phyloP scores from a whole-genome alignment of 2,329 filamentous ascomycete genomes.

The Akanthomyces muscarius region DNA sequence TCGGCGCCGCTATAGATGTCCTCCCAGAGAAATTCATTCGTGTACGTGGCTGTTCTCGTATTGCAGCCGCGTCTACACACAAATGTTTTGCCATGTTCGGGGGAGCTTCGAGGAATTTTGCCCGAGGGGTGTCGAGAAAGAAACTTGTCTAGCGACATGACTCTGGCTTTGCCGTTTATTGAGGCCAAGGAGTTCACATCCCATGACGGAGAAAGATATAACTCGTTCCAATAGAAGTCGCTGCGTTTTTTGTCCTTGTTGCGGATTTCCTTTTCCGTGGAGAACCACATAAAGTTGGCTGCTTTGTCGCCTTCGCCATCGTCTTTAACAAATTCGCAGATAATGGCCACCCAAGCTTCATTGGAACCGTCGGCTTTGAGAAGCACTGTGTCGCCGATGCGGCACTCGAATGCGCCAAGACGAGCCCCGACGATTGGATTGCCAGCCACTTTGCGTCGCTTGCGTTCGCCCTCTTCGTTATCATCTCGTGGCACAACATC shows the following conservation, averaged over 20 bases:
- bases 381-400: conserved; percentile 76
- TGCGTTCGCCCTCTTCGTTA: conserved; percentile 30
- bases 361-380: conserved; percentile 83
- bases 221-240: conserved; percentile 80
- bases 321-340: conserved; percentile 74
- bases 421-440: conserved; percentile 71
- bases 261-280: conserved; percentile 81
- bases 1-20: conserved; percentile 67
- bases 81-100: conserved; percentile 80
- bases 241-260: conserved; percentile 76
- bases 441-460: conserved; percentile 32
- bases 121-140: conserved; percentile 67
- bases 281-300: conserved; percentile 94
- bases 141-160: conserved; percentile 72
- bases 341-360: conserved; percentile 88
- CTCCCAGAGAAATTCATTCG: conserved; percentile 89
- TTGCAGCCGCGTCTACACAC: conserved; percentile 88
- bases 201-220: conserved; percentile 84
- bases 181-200: conserved; percentile 83
- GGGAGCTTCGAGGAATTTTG: conserved; percentile 66
- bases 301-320: conserved; percentile 63
- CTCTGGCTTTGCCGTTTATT: conserved; percentile 82
- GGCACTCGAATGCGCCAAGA: conserved; percentile 77
- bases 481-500: conserved; percentile 28
- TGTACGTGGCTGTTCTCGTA: conserved; percentile 83